Evolutionary conservation across 257 asterid species (phyloP), one percentile per base, ranked within the genome.

Genomic region (Scutellaria galericulata): DNA sequence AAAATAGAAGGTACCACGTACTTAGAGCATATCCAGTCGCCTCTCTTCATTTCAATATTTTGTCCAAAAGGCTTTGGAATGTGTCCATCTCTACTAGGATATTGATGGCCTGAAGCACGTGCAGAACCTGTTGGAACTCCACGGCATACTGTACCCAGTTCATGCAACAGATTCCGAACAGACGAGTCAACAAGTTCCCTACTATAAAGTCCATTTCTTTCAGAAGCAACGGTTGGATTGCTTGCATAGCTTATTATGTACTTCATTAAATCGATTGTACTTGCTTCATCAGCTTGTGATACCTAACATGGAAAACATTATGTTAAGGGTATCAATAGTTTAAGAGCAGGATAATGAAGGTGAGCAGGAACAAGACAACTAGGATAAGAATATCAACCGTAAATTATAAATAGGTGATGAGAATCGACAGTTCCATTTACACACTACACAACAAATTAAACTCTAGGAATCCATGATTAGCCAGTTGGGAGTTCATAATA

Each of bases 11-110:
- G 27, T 24, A 24, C 27, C 27, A 80, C 91, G 76, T 86, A 94
- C 99, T 88, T 94, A 44, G 75, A 72, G 82, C 99, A 94, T 65
- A 87, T 86, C 99, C 99, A 94, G 83, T 94, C 98, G 27, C 99
- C 99, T 82, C 90, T 85, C 86, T 94, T 94, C 97, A 91, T 91
- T 78, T 83, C 90, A 77, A 86, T 73, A 81, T 86, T 84, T 76
- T 80, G 96, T 75, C 91, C 86, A 65, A 54, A 63, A 53, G 92
- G 89, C 68, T 81, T 78, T 64, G 79, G 53, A 56, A 74, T 62
- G 73, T 82, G 87, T 56, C 81, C 83, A 3, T 71, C 64, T 68
- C 80, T 57, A 61, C 79, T 83, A 20, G 84, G 59, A 47, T 81
- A 81, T 61, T 70, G 90, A 74, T 68, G 66, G 59, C 75, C 85